A percentile compares a stretch with the other conserved stretches of the same genome.
Conservation (phyloP, 2,329 filamentous ascomycete genomes). For the Aspergillus luchuensis region DNA sequence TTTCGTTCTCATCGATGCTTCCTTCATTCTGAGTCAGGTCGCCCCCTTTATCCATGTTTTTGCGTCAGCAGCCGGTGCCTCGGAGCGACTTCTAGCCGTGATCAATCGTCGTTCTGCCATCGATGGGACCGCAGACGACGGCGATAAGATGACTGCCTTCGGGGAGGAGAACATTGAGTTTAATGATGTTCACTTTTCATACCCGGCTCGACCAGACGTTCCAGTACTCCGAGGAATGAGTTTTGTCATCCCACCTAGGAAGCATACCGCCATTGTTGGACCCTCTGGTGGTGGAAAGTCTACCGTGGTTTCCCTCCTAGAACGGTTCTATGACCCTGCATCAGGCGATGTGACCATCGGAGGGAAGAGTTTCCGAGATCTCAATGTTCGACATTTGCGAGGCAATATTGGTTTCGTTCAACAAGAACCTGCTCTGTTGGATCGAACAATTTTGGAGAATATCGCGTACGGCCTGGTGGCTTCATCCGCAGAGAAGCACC, state of each 20-base stretch:
- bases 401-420: slow-evolving; percentile 48
- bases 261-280: slow-evolving; percentile 50
- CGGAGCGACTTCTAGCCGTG: slow-evolving; percentile 59
- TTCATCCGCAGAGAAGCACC: slow-evolving; percentile 31
- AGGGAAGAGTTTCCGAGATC: slow-evolving; percentile 28
- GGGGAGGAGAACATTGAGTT: slow-evolving; percentile 32
- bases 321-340: slow-evolving; percentile 41
- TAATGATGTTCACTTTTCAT: slow-evolving; percentile 39
- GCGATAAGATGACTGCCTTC: slow-evolving; percentile 23
- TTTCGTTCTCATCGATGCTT: slow-evolving; percentile 41
- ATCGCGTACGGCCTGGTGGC: slow-evolving; percentile 55
- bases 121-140: slow-evolving; percentile 39
- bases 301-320: slow-evolving; percentile 44
- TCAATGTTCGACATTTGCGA: slow-evolving; percentile 41
- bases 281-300: slow-evolving; percentile 57
- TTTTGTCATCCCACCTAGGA: slow-evolving; percentile 36
- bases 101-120: slow-evolving; percentile 57
- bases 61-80: slow-evolving; percentile 54
- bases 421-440: slow-evolving; percentile 55
- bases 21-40: slow-evolving; percentile 42
- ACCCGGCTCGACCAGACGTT: slow-evolving; percentile 41
- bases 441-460: slow-evolving; percentile 57
- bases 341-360: slow-evolving; percentile 37
- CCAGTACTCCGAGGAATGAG: slow-evolving; percentile 37
- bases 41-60: slow-evolving; percentile 50